Evolutionary conservation across 805 yeast genomes (phyloP).

Genomic region (Hagleromyces aurorensis): DNA sequence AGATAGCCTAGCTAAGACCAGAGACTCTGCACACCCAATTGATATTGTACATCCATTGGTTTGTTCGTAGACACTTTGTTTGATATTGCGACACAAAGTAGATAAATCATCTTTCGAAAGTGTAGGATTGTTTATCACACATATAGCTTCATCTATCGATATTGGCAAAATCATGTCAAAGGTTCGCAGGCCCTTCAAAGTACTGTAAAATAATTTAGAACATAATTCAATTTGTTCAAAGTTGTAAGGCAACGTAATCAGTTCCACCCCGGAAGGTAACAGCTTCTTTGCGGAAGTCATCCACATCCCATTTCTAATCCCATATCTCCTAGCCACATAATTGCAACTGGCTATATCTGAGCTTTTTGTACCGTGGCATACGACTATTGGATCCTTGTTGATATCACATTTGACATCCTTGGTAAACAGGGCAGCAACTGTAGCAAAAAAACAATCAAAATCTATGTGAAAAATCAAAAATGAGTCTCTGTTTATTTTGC

Average conservation of each 20-base stretch:
- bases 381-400: slow-evolving; percentile 50
- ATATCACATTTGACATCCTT: slow-evolving; percentile 40
- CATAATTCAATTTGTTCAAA: slow-evolving; percentile 62
- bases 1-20: slow-evolving; percentile 70
- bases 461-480: slow-evolving; percentile 66
- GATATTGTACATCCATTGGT: slow-evolving; percentile 64
- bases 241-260: slow-evolving; percentile 60
- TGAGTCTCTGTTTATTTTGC: slow-evolving; percentile 3
- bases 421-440: slow-evolving; percentile 59
- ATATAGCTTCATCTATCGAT: slow-evolving; percentile 85
- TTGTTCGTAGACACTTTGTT: slow-evolving; percentile 36
- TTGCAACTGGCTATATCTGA: slow-evolving; percentile 90
- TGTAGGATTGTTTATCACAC: no score
- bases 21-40: slow-evolving; percentile 68
- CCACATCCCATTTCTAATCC: slow-evolving; percentile 91
- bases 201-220: slow-evolving; percentile 58
- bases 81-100: no score
- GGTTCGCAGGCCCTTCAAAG: slow-evolving; percentile 30
- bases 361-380: slow-evolving; percentile 40
- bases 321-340: slow-evolving; percentile 72
- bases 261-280: slow-evolving; percentile 46
- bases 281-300: slow-evolving; percentile 50
- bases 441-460: slow-evolving; percentile 90
- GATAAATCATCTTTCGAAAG: no score
- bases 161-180: slow-evolving; percentile 62